Percentiles rank a stretch among this genome's conserved stretches.
These are phyloP conservation scores for Puccinia polysora DNA, from an alignment of 1,284 basidiomycete genomes.

Conservation along the genomic window DNA sequence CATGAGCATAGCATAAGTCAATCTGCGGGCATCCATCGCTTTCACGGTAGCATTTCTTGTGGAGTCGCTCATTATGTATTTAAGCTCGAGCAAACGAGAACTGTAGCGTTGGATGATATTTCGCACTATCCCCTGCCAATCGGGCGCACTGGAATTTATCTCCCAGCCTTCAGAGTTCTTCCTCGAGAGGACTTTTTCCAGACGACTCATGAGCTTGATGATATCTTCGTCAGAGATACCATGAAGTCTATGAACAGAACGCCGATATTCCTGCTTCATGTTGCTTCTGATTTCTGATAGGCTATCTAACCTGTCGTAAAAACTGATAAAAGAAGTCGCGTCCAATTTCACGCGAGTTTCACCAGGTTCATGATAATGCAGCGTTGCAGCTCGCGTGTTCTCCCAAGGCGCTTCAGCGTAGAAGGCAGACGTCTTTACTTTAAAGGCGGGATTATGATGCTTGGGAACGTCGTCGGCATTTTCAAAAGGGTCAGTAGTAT, in stretches of 20 bases:
- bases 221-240: neutral
- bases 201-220: neutral
- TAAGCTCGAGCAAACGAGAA: neutral
- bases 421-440: neutral
- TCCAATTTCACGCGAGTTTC: neutral
- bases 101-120: neutral
- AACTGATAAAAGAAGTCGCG: neutral
- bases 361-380: neutral
- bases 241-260: neutral
- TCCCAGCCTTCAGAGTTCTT: slow-evolving; percentile 5
- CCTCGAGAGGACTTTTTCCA: neutral
- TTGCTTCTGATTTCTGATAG: neutral
- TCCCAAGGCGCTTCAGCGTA: neutral
- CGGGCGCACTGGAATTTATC: neutral
- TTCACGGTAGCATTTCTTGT: neutral
- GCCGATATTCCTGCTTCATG: neutral
- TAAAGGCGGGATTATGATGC: neutral
- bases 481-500: neutral
- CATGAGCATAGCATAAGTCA: neutral
- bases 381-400: neutral
- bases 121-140: neutral
- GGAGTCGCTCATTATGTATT: neutral
- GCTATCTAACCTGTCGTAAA: neutral
- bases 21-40: neutral
- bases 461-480: neutral